Base-by-base conservation (phyloP, 768 basidiomycete species). In the Agaricus blazei region DNA sequence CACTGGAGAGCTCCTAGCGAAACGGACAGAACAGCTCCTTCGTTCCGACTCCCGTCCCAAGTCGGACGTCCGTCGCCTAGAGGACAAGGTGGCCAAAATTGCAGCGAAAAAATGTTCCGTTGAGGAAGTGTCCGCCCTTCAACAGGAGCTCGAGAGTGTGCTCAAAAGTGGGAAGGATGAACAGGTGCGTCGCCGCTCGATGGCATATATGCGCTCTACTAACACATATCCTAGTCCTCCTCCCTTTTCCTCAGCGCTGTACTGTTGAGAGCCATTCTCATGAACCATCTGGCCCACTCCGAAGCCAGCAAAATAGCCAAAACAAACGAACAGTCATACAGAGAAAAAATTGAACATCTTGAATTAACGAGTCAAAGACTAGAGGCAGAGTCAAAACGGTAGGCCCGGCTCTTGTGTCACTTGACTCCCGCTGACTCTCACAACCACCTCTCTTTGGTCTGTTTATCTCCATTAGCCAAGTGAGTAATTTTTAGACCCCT, bases 71-170 rank as follows among this genome's bases (percentile, higher is more conserved):
- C 84, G 84, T 38, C 73, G 80, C 59, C 75, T 92, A 54, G 90
- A 92, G 70, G 82, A 83, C 71, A 89, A 83, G 70, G 88, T 92
- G 55, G 84, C 84, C 54, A 80, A 78, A 63, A 84, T 90, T 62
- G 90, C 90, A 34, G 80, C 82, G 12, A 88, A 88, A 81, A 90
- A 88, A 78, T 90, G 87, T 72, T 89, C 88, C 38, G 89, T 92
- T 58, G 90, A 91, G 68, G 90, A 92, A 73, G 87, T 92, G 50
- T 81, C 83, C 50, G 73, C 78, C 57, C 80, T 92, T 60, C 87
- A 89, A 71, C 81, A 83, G 65, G 90, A 92, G 72, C 77, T 92
- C 59, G 81, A 88, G 67, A 81, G 83, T 58, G 92, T 88, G 88
- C 69, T 92, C 54, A 74, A 73, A 44, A 73, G 80, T 50, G 84